Evolutionary conservation across 2,329 filamentous ascomycete species (phyloP), one percentile per base, ranked within the genome.

Genomic region (Xylaria multiplex): DNA sequence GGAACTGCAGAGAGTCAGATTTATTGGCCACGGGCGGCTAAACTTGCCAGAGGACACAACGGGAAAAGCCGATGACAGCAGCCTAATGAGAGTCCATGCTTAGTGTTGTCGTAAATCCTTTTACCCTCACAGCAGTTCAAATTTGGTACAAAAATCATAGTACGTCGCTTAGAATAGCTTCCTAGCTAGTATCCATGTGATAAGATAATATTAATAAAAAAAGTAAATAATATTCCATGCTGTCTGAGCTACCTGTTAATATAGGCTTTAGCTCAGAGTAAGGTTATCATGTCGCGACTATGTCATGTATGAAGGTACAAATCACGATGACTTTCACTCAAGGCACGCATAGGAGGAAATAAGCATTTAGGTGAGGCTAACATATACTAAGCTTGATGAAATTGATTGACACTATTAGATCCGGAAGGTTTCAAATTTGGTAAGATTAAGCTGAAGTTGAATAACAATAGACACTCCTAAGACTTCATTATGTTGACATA

Each of bases 211-310:
- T 19, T 19, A 19, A 19, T 19, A 19, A 19, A 19, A 19, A 19
- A 19, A 19, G 19, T 19, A 19, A 19, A 19, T 19, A 19, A 19
- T 19, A 19, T 19, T 19, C 19, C 19, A 16, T 27, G 14, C 53
- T 30, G 19, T 19, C 37, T 24, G 40, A n/a, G 22, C 8, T 6
- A 14, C 45, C 9, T 35, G 8, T 7, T 53, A 46, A 42, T 43
- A 58, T 58, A 50, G 22, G 19, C 27, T 37, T 32, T 22, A 24
- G 43, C 13, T 30, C n/a, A 24, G 35, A 30, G 48, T 50, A 50
- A 60, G 59, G 63, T 53, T 50, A 63, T 66, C 11, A 68, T 68
- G 64, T 68, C 67, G 67, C 64, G 43, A 59, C 58, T 67, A 55
- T 58, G 62, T 67, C 56, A 64, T 59, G 6, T 14, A 37, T 19